A percentile compares a stretch with the other conserved stretches of the same genome.
phyloP scores from a whole-genome alignment of 2,329 filamentous ascomycete genomes.

The Drechslerella stenobrocha region DNA sequence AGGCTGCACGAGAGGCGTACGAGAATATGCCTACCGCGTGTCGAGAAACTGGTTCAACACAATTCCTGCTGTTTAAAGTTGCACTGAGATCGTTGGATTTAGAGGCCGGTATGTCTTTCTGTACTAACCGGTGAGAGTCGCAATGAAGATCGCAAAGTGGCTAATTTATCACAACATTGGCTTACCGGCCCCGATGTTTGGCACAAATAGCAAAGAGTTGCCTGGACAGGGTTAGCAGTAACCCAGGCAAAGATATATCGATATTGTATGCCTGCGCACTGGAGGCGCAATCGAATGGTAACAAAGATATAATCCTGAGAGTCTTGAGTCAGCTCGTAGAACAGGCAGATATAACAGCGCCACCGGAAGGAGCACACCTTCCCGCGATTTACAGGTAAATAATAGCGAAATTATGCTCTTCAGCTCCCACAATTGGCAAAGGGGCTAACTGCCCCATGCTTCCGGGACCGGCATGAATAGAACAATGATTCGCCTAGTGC shows the following conservation, averaged over 20 bases:
- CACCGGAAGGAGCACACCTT: conserved; percentile 62
- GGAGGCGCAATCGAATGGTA: conserved; percentile 70
- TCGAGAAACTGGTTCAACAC: conserved; percentile 67
- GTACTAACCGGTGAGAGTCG: too few relatives aligned
- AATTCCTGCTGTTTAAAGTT: conserved; percentile 75
- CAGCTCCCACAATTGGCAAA: conserved; percentile 51
- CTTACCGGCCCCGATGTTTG: conserved; percentile 47
- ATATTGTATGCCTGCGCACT: conserved; percentile 79
- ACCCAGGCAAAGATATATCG: conserved; percentile 62
- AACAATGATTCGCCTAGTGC: conserved; percentile 58
- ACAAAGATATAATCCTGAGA: conserved; percentile 64
- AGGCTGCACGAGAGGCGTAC: conserved; percentile 63
- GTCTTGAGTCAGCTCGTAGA: conserved; percentile 66
- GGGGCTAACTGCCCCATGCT: conserved; percentile 51
- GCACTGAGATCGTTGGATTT: conserved; percentile 65
- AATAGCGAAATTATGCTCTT: conserved; percentile 58
- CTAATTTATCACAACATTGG: too few relatives aligned
- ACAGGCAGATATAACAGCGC: conserved; percentile 59
- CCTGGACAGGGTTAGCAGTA: conserved; percentile 64
- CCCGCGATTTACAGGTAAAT: conserved; percentile 68
- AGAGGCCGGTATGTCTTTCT: conserved; percentile 58
- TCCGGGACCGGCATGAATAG: conserved; percentile 52
- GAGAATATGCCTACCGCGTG: conserved; percentile 64
- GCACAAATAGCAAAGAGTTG: conserved; percentile 63
- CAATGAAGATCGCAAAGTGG: too few relatives aligned